phyloP scores from a whole-genome alignment of 257 asterid species.

The Solanum okadae region DNA sequence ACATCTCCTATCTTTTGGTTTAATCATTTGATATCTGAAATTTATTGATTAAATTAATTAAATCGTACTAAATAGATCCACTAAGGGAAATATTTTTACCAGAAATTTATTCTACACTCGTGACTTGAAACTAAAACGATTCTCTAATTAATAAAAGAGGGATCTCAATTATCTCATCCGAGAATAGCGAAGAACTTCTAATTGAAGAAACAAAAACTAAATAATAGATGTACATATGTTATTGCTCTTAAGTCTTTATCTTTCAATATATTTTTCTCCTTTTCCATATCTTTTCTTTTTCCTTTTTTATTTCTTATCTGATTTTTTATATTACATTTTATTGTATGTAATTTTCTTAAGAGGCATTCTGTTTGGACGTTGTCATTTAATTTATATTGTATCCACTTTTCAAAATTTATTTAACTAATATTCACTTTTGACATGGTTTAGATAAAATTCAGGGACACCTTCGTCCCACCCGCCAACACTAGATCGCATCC shows the following conservation, averaged over 20 bases:
- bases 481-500: not conserved
- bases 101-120: not conserved
- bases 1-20: not conserved
- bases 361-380: not conserved
- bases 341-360: not conserved
- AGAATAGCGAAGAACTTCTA: no score
- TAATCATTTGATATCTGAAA: not conserved
- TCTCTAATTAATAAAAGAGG: no score
- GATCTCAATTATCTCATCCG: not conserved
- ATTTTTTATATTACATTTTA: not conserved
- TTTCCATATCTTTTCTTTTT: not conserved
- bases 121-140: not conserved
- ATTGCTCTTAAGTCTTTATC: not conserved
- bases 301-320: not conserved
- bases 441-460: not conserved
- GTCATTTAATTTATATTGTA: no score
- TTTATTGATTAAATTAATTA: not conserved
- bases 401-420: not conserved
- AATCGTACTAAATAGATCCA: not conserved
- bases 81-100: not conserved
- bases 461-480: fast-evolving
- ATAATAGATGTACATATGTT: not conserved
- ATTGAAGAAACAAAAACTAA: not conserved
- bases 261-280: not conserved
- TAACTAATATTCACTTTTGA: not conserved